Conservation (phyloP, 495 filamentous ascomycete genomes). For the Penicillium subrubescens region DNA sequence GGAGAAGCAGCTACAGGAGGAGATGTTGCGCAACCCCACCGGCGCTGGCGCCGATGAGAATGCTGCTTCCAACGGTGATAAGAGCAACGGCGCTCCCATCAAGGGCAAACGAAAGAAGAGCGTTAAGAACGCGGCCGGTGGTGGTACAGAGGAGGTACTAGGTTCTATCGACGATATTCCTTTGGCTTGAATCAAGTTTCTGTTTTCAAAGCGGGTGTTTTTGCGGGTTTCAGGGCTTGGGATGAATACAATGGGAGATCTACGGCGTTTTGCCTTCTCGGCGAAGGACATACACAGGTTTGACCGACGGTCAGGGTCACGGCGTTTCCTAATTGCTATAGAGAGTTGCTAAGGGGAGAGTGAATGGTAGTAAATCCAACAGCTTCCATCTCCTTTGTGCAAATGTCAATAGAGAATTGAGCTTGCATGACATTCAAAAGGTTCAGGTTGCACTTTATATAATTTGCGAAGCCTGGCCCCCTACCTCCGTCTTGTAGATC, state of each 20-base stretch:
- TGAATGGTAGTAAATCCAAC: neutral
- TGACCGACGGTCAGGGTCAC: neutral
- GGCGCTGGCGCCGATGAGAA: slow-evolving; percentile 36
- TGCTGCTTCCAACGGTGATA: slow-evolving; percentile 36
- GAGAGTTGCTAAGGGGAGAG: too few species aligned
- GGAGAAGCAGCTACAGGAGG: slow-evolving; percentile 54
- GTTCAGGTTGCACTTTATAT: neutral
- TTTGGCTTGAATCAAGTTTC: slow-evolving; percentile 22
- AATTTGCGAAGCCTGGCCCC: neutral
- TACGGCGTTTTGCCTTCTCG: slow-evolving; percentile 3
- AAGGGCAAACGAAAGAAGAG: slow-evolving; percentile 43
- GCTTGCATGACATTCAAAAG: too few species aligned
- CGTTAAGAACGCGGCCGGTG: slow-evolving; percentile 36
- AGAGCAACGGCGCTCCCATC: slow-evolving; percentile 33
- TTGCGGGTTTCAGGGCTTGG: neutral
- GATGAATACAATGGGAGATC: slow-evolving; percentile 9
- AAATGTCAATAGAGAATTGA: neutral
- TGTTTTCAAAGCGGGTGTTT: slow-evolving; percentile 16
- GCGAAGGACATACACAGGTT: neutral
- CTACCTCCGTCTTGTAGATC: slow-evolving; percentile 78
- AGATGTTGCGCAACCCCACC: slow-evolving; percentile 49
- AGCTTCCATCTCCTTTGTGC: neutral
- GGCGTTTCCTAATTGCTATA: neutral
- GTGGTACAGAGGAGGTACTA: slow-evolving; percentile 46
- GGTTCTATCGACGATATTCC: slow-evolving; percentile 45